A percentile compares a stretch with the other conserved stretches of the same genome.
These are phyloP conservation scores for Lachnellula subtilissima DNA, from an alignment of 2,329 filamentous ascomycete species.

Conservation along the genomic window DNA sequence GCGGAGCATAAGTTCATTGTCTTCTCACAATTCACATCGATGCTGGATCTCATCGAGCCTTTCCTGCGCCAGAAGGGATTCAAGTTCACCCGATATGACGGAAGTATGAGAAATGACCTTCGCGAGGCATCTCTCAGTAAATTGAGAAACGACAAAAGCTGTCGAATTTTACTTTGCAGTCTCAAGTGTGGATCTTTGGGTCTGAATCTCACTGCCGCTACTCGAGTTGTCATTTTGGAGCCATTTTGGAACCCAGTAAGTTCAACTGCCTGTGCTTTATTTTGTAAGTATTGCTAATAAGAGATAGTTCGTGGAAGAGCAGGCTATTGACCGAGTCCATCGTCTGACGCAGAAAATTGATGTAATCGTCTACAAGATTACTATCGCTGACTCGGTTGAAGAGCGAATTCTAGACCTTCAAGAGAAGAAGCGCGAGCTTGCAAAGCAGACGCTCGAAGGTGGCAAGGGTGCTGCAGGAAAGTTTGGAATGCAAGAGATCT, in stretches of 20 bases:
- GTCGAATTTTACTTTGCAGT: slow-evolving; percentile 83
- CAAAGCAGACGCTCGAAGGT: slow-evolving; percentile 86
- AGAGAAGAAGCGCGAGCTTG: slow-evolving; percentile 85
- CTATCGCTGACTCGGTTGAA: slow-evolving; percentile 81
- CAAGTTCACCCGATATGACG: slow-evolving; percentile 85
- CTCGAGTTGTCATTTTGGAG: slow-evolving; percentile 88
- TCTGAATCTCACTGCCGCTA: slow-evolving; percentile 90
- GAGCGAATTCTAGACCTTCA: slow-evolving; percentile 92
- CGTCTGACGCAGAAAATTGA: slow-evolving; percentile 96
- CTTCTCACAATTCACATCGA: slow-evolving; percentile 96
- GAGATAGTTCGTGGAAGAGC: slow-evolving; percentile 87
- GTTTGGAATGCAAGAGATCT: slow-evolving; percentile 86
- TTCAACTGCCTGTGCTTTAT: background rate
- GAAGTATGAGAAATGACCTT: slow-evolving; percentile 87
- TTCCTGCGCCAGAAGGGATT: slow-evolving; percentile 74
- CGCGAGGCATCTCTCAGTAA: slow-evolving; percentile 80
- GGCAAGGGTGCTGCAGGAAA: slow-evolving; percentile 71
- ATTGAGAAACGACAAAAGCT: slow-evolving; percentile 68
- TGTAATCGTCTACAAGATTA: slow-evolving; percentile 92
- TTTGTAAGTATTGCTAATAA: slow-evolving; percentile 11
- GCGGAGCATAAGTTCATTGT: slow-evolving; percentile 92
- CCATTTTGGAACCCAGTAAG: slow-evolving; percentile 88
- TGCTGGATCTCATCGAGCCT: slow-evolving; percentile 93
- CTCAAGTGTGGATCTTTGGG: slow-evolving; percentile 90
- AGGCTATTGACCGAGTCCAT: slow-evolving; percentile 97